A percentile compares a stretch with the other conserved stretches of the same genome.
Evolutionary conservation across 192 early-diverging fungal genomes (phyloP).

Genomic region (Podila verticillata): DNA sequence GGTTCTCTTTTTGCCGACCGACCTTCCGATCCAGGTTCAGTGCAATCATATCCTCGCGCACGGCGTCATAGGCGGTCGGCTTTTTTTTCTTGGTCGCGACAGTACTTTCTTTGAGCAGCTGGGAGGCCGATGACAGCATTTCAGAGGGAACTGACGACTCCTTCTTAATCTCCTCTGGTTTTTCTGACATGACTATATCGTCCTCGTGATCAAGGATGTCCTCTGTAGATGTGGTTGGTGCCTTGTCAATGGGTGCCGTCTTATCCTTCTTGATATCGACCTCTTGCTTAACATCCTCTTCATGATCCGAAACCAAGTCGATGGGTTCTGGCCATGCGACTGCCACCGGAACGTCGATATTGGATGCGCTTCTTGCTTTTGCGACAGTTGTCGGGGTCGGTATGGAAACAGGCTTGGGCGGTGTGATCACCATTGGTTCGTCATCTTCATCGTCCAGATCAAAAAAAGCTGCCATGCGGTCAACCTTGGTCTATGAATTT

Average conservation of each 20-base stretch:
- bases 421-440: neutral
- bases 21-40: slow-evolving; percentile 31
- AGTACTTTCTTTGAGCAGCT: neutral
- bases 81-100: slow-evolving; percentile 1
- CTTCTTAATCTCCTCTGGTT: neutral
- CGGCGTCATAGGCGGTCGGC: slow-evolving; percentile 9
- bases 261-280: neutral
- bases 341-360: neutral
- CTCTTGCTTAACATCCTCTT: neutral
- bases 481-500: slow-evolving; percentile 20
- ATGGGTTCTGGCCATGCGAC: slow-evolving; percentile 10
- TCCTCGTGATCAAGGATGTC: neutral
- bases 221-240: neutral
- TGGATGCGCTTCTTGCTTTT: neutral
- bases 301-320: neutral
- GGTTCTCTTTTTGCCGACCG: slow-evolving; percentile 27
- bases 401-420: neutral
- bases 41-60: slow-evolving; percentile 37
- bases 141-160: neutral
- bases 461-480: slow-evolving; percentile 44
- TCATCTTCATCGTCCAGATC: slow-evolving; percentile 40
- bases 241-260: neutral
- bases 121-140: neutral
- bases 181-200: neutral
- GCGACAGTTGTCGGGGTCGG: neutral